Base-by-base conservation (phyloP, 208 protist genomes). In the Trypanosoma melophagium region DNA sequence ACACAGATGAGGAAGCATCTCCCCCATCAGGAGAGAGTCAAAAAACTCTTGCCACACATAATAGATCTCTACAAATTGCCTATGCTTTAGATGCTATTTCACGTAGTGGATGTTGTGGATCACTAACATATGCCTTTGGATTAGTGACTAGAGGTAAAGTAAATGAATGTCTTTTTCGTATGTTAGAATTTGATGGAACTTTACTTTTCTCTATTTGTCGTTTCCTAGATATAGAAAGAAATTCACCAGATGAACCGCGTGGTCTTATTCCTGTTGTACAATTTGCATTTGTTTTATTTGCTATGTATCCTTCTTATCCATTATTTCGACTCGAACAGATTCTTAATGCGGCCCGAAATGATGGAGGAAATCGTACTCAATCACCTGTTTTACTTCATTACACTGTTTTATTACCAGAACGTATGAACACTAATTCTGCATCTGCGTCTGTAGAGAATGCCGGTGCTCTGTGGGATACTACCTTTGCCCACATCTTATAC, bases 251-350 rank as follows among this genome's bases (percentile, higher is more conserved):
- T 24, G 24, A 44, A 7, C 25, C 59, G 12, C 57, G 44, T 13
- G 87, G 84, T 58, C 70, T 74, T 28, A 71, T 93, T n/a, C 82
- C 87, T 13, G 62, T 77, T n/a, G 77, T 78, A 22, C 77, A 90
- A 42, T 64, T 93, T 51, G 76, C 79, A 5, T 71, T 68, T 25
- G 59, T 89, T n/a, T 62, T 93, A 5, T 68, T 76, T 49, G 69
- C 74, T 59, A 88, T 93, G 80, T 93, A 86, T 72, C 87, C 87
- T 14, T 76, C 73, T 52, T 93, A 93, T 67, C 35, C 84, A 14
- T 19, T 74, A 31, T 19, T 53, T 31, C 70, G 58, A 7, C 25
- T 93, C 13, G 60, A 79, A 64, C 64, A 90, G 64, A 71, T 93
- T 24, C 65, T 93, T 14, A 54, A 73, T 10, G 76, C 80, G 2